A percentile compares a stretch with the other conserved stretches of the same genome.
Conservation (phyloP, 2,329 filamentous ascomycete species). For the Colletotrichum euphorbiae region DNA sequence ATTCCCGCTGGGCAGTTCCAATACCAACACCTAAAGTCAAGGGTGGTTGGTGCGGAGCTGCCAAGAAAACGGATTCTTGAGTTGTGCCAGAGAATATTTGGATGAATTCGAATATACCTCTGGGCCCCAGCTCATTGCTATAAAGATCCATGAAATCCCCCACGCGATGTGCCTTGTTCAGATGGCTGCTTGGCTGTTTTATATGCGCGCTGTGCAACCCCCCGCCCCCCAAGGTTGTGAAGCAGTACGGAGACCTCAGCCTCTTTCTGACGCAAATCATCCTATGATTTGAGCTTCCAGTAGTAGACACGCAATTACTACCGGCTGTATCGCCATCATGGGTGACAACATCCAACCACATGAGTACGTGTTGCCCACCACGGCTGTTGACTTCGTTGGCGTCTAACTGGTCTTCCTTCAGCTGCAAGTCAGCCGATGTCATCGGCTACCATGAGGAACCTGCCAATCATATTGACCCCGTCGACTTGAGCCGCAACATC, state of each 20-base stretch:
- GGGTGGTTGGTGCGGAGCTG: conserved; percentile 26
- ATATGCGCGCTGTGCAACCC: conserved; percentile 10
- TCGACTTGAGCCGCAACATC: conserved; percentile 54
- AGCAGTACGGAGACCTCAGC: neutral
- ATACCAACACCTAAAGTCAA: conserved; percentile 14
- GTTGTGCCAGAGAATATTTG: conserved; percentile 22
- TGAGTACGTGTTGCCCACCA: neutral
- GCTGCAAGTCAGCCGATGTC: conserved; percentile 46
- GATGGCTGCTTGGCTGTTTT: neutral
- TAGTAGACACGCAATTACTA: neutral
- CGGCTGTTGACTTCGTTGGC: neutral
- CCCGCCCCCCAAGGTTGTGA: conserved; percentile 19
- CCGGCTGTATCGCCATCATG: conserved; percentile 28
- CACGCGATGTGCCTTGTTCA: conserved; percentile 2
- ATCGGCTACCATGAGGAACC: conserved; percentile 45
- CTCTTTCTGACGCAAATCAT: neutral
- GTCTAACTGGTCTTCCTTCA: neutral
- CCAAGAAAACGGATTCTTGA: conserved; percentile 28
- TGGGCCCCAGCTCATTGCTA: conserved; percentile 12
- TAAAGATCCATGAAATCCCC: conserved; percentile 33
- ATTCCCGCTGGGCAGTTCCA: conserved; percentile 7
- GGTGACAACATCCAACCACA: conserved; percentile 26
- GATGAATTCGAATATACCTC: conserved; percentile 21
- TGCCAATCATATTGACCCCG: conserved; percentile 33
- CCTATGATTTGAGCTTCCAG: neutral